Base-by-base conservation (phyloP, 2,329 filamentous ascomycete species). In the Cordyceps fumosorosea region DNA sequence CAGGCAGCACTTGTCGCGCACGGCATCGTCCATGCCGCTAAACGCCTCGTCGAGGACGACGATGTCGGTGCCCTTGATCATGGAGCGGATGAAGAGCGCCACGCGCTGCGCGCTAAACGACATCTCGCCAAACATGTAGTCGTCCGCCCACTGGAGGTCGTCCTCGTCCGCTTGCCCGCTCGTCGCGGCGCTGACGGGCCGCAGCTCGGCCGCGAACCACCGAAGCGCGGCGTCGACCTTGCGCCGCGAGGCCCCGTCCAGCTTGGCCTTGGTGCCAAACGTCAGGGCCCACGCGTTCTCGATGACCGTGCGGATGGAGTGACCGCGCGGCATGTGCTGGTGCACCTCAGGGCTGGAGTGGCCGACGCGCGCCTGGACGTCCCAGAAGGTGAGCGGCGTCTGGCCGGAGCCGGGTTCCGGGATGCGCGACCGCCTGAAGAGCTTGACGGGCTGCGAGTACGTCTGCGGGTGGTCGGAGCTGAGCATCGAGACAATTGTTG, bases 391-490 rank as follows among this genome's bases (percentile, higher is more conserved):
- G 40, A 98, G 86, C 0, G 91, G 92, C 0, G 83, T 82, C 60
- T 84, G 73, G 1, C 77, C 79, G 0, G 84, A 85, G 0, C 89
- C 89, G 0, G 84, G 83, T 61, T 89, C 84, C 0, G 93, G 92
- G 0, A 97, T 80, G 22, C 95, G 85, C 60, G 88, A 89, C 24
- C 86, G 86, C 0, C 92, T 91, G 71, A 99, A 98, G 16, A 97
- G 81, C 67, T 85, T 88, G 64, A 99, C 88, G 0, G 93, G 93
- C 26, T 93, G 84, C 0, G 90, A 91, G 73, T 98, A 99, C 0
- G 93, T 87, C 74, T 98, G 93, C 0, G 95, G 95, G 69, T 99
- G 95, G 70, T 99, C 95, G 1, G 93, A 98, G 64, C 91, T 96
- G 63, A 99, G 89, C 6, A 99, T 81, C 5, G 92, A 95, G 32